Evolutionary conservation across 768 basidiomycete species (phyloP).

Genomic region (Fibroporia radiculosa): DNA sequence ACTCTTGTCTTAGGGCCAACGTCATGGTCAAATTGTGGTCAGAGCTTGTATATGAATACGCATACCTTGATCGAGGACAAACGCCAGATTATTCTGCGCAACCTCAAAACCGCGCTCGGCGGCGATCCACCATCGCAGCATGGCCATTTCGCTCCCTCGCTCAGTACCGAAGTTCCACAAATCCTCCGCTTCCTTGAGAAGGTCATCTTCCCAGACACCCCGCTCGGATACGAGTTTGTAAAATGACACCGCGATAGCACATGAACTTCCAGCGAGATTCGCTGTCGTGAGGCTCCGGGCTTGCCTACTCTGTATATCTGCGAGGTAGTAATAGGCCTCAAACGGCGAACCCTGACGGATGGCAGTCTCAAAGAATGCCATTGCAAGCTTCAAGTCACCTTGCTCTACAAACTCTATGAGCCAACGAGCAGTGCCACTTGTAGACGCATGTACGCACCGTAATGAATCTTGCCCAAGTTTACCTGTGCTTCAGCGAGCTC

Average conservation of each 20-base stretch:
- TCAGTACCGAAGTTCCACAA: constrained; percentile 66
- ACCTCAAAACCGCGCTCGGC: constrained; percentile 88
- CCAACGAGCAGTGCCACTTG: neutral
- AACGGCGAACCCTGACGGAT: constrained; percentile 85
- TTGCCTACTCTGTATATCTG: constrained; percentile 64
- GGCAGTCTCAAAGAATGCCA: constrained; percentile 75
- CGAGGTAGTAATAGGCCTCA: constrained; percentile 92
- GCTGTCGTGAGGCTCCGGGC: constrained; percentile 38
- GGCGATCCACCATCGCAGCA: constrained; percentile 92
- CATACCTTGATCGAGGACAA: constrained; percentile 84
- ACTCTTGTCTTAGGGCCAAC: constrained; percentile 54
- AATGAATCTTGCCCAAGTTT: constrained; percentile 79
- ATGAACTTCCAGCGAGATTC: constrained; percentile 60
- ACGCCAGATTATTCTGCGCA: constrained; percentile 94
- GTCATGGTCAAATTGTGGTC: constrained; percentile 20
- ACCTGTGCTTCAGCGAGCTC: constrained; percentile 92
- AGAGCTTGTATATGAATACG: neutral
- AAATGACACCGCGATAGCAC: constrained; percentile 86
- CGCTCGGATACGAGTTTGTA: constrained; percentile 90
- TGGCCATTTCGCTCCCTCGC: constrained; percentile 71
- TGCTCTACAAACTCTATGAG: constrained; percentile 38
- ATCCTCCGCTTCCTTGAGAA: constrained; percentile 72
- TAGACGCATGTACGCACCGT: constrained; percentile 31
- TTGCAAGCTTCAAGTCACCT: constrained; percentile 61
- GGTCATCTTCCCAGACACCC: constrained; percentile 80